Base-by-base conservation (phyloP, 495 filamentous ascomycete species). In the Talaromyces nanjingensis region DNA sequence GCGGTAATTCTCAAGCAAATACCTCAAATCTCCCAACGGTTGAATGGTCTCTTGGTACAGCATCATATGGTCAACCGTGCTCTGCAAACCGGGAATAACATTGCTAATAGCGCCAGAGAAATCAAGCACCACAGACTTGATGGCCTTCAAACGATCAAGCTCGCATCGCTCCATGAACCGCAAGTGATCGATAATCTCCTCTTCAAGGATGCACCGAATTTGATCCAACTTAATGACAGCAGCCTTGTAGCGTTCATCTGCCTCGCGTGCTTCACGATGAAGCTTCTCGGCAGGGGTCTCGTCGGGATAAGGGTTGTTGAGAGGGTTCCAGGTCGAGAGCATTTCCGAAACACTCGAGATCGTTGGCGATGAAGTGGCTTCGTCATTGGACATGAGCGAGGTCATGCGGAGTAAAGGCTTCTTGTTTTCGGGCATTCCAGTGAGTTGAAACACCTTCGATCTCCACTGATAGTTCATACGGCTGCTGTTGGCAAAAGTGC, bases 161-260 rank as follows among this genome's bases (percentile, higher is more conserved):
- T 99, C 94, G 72, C 94, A 99, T 66, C 93, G 92, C 79, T 99
- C 94, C 84, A 99, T 91, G 75, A 96, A 98, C 70, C 86, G 92
- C 62, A 99, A 80, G 67, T 98, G 92, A 33, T 91, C 83, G 64
- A 96, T 87, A 73, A 98, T 94, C 53, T 91, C 89, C 71, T 99
- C 94, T 76, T 99, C 94, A 16, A 99, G 80, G 47, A 90, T 90
- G 76, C 96, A 98, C 45, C 94, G 86, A 73, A 97, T 85, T 65
- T 88, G 83, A 71, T 99, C 94, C 37, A 98, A 84, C 74, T 89
- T 92, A 64, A 86, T 83, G 42, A 99, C 87, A 34, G 84, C 85
- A 12, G 83, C 82, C 78, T 97, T 97, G 80, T 99, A 99, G 68
- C 87, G 84, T 63, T 97, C 93, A 72, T 99, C 94, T 3, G 96